A percentile compares a stretch with the other conserved stretches of the same genome.
Evolutionary conservation across 371 early-diverging fungal species (phyloP).

Genomic region (Umbelopsis sp.): DNA sequence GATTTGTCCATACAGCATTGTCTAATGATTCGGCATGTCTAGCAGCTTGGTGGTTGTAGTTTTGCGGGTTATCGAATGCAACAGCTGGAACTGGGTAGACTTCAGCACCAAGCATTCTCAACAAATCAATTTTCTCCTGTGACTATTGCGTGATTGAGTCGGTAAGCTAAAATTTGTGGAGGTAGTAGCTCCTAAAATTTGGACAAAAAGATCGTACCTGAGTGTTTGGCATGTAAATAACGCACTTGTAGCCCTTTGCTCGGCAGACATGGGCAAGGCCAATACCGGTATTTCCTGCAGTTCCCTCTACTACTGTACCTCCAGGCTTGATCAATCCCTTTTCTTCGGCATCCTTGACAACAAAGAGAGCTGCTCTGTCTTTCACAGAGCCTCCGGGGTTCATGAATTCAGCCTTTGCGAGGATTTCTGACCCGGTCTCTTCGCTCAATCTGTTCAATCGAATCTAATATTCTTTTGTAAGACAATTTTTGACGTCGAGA

Average conservation of each 20-base stretch:
- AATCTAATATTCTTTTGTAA: constrained; percentile 48
- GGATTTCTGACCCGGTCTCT: constrained; percentile 87
- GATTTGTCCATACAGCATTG: constrained; percentile 97
- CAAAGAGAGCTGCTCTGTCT: constrained; percentile 92
- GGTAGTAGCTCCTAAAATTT: not conserved
- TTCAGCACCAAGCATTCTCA: constrained; percentile 91
- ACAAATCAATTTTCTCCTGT: constrained; percentile 92
- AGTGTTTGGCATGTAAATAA: constrained; percentile 97
- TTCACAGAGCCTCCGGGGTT: constrained; percentile 98
- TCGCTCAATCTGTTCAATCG: constrained; percentile 75
- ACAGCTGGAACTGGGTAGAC: constrained; percentile 90
- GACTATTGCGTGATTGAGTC: constrained; percentile 42
- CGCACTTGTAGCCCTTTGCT: constrained; percentile 94
- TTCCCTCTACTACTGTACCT: constrained; percentile 96
- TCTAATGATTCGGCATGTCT: constrained; percentile 78
- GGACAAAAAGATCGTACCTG: constrained; percentile 54
- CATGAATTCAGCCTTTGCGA: constrained; percentile 97
- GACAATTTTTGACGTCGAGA: not conserved
- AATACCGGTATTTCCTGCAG: constrained; percentile 97
- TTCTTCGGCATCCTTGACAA: constrained; percentile 93
- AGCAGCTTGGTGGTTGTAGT: constrained; percentile 95
- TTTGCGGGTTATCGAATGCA: constrained; percentile 88
- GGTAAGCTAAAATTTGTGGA: not conserved
- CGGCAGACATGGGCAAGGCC: constrained; percentile 96
- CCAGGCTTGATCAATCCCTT: constrained; percentile 83